phyloP scores from a whole-genome alignment of 2,329 filamentous ascomycete species.

The Penicillium sp. region DNA sequence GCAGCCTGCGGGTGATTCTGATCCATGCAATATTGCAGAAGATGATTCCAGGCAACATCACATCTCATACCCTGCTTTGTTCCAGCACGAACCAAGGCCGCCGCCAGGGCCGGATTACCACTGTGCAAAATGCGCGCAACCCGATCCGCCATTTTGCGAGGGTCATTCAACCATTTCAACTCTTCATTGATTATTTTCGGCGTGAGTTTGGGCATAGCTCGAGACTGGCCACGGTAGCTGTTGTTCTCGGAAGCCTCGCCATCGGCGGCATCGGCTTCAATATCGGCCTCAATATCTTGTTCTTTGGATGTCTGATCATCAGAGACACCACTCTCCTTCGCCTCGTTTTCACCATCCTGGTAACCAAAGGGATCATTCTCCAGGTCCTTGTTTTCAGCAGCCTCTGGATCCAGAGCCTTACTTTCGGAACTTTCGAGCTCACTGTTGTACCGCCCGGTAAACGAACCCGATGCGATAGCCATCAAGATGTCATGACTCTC shows the following conservation, averaged over 20 bases:
- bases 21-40: slow-evolving; percentile 69
- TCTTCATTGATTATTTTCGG: slow-evolving; percentile 50
- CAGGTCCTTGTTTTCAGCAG: background rate
- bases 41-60: slow-evolving; percentile 81
- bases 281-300: background rate
- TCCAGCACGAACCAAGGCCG: slow-evolving; percentile 64
- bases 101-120: slow-evolving; percentile 63
- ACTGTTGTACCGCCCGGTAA: background rate
- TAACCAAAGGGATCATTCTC: background rate
- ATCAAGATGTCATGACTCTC: background rate
- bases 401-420: background rate
- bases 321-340: background rate
- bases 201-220: background rate
- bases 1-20: slow-evolving; percentile 61
- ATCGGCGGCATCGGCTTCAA: background rate
- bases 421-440: background rate
- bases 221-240: background rate
- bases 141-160: slow-evolving; percentile 67
- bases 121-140: slow-evolving; percentile 60
- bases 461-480: slow-evolving; percentile 4
- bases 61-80: slow-evolving; percentile 61
- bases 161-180: slow-evolving; percentile 64
- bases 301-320: background rate
- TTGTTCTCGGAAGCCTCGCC: background rate
- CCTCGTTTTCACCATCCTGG: background rate